Percentiles rank a stretch among this genome's conserved stretches.
phyloP scores from a whole-genome alignment of 495 filamentous ascomycete species.

The Aspergillus conjunctus region DNA sequence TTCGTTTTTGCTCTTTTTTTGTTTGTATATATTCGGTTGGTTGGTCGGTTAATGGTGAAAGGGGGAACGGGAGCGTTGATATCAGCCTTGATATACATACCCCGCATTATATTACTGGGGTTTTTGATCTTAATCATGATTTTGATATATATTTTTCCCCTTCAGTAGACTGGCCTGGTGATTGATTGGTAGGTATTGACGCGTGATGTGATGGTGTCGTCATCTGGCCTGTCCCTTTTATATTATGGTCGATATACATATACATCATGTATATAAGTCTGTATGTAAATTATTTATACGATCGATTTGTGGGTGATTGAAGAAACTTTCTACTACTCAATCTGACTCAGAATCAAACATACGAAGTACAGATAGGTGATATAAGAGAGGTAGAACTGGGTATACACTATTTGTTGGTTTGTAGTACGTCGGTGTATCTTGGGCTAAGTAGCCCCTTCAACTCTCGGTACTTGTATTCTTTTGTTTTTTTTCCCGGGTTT shows the following conservation, averaged over 20 bases:
- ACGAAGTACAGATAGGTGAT: not conserved
- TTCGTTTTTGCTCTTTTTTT: too few species aligned
- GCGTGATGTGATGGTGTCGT: not conserved
- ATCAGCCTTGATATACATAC: too few species aligned
- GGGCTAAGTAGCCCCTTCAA: not conserved
- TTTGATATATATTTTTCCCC: not conserved
- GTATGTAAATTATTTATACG: not conserved
- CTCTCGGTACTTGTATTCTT: not conserved
- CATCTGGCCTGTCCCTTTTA: not conserved
- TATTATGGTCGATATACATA: too few species aligned
- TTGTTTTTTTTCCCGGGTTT: not conserved
- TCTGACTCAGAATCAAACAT: not conserved
- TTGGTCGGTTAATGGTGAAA: too few species aligned
- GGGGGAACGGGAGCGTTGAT: too few species aligned
- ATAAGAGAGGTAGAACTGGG: not conserved
- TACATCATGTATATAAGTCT: not conserved
- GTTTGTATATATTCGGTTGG: too few species aligned
- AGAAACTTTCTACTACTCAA: not conserved
- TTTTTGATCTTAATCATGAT: not conserved
- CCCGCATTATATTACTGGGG: too few species aligned
- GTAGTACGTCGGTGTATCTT: not conserved
- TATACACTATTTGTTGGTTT: too few species aligned
- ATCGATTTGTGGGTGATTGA: not conserved
- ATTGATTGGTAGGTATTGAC: not conserved
- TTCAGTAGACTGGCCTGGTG: not conserved